phyloP scores from a whole-genome alignment of 2,329 filamentous ascomycete genomes.

The Trichoderma breve region DNA sequence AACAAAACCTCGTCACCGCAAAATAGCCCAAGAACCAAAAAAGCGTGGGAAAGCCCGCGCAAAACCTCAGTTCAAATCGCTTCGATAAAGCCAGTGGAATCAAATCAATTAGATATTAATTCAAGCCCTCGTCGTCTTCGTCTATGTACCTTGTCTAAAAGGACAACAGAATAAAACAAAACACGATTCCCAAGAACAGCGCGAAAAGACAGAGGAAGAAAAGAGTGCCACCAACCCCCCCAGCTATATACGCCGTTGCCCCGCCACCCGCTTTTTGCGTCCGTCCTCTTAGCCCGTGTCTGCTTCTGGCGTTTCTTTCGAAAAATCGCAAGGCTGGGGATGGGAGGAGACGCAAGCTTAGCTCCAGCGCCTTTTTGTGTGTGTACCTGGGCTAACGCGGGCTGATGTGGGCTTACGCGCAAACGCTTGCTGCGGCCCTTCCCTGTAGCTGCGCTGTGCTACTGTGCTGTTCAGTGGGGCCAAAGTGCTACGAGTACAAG shows the following conservation, averaged over 20 bases:
- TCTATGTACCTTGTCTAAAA: neutral
- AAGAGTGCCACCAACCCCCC: neutral
- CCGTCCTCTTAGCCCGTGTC: neutral
- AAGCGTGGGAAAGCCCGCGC: neutral
- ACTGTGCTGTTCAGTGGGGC: conserved; percentile 7
- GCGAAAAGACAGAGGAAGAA: neutral
- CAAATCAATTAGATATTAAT: neutral
- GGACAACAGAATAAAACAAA: no score
- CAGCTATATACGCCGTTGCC: conserved; percentile 45
- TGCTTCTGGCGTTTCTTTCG: conserved; percentile 7
- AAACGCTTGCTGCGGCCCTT: neutral
- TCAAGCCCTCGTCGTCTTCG: neutral
- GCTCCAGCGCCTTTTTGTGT: neutral
- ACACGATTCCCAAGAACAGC: neutral
- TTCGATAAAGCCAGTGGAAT: neutral
- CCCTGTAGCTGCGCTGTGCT: neutral
- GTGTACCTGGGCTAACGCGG: conserved; percentile 5
- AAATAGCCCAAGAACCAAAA: neutral
- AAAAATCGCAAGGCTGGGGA: conserved; percentile 36
- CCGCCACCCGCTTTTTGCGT: conserved; percentile 44
- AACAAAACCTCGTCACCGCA: conserved; percentile 8
- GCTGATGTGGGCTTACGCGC: conserved; percentile 5
- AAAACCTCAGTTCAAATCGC: neutral
- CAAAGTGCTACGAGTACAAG: neutral
- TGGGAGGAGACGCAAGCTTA: neutral